Percentiles rank a stretch among this genome's conserved stretches.
Evolutionary conservation across 2,329 filamentous ascomycete genomes (phyloP).

Genomic region (Fusarium sp.): DNA sequence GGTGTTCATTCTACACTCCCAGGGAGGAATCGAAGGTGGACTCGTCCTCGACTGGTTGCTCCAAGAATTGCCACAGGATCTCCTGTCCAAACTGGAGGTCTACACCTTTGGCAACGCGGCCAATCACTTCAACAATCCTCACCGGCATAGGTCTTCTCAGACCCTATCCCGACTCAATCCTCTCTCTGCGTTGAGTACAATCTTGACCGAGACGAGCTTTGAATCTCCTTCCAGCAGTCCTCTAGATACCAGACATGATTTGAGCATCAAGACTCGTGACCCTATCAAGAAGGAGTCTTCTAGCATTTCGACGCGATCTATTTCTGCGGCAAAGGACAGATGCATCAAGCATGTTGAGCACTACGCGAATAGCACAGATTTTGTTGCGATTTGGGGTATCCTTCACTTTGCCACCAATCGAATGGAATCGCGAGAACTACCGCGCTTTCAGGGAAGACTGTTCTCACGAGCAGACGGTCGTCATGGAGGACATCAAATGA

Average conservation of each 20-base stretch:
- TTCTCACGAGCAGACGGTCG: slow-evolving; percentile 65
- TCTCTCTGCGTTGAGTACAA: slow-evolving; percentile 50
- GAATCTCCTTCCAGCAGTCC: slow-evolving; percentile 41
- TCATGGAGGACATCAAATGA: slow-evolving; percentile 67
- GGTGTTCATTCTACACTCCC: slow-evolving; percentile 80
- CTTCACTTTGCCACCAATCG: slow-evolving; percentile 71
- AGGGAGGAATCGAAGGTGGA: slow-evolving; percentile 80
- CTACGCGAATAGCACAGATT: slow-evolving; percentile 80
- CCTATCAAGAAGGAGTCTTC: slow-evolving; percentile 44
- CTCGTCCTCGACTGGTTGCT: slow-evolving; percentile 82
- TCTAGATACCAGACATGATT: slow-evolving; percentile 35
- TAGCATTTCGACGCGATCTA: slow-evolving; percentile 52
- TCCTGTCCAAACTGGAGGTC: slow-evolving; percentile 77
- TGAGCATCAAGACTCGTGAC: slow-evolving; percentile 25
- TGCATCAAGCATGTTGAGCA: slow-evolving; percentile 82
- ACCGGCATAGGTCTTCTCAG: slow-evolving; percentile 63
- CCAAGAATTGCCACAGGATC: slow-evolving; percentile 74
- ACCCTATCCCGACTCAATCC: slow-evolving; percentile 52
- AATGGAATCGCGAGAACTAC: slow-evolving; percentile 59
- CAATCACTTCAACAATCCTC: slow-evolving; percentile 85
- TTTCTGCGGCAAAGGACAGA: slow-evolving; percentile 57
- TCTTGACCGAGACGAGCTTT: slow-evolving; percentile 54
- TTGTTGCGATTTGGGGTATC: slow-evolving; percentile 80
- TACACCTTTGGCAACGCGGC: slow-evolving; percentile 84
- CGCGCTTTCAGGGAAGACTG: slow-evolving; percentile 72